Percentiles rank a stretch among this genome's conserved stretches.
phyloP scores from a whole-genome alignment of 352 stramenopile genomes.

The Peronospora destructor region DNA sequence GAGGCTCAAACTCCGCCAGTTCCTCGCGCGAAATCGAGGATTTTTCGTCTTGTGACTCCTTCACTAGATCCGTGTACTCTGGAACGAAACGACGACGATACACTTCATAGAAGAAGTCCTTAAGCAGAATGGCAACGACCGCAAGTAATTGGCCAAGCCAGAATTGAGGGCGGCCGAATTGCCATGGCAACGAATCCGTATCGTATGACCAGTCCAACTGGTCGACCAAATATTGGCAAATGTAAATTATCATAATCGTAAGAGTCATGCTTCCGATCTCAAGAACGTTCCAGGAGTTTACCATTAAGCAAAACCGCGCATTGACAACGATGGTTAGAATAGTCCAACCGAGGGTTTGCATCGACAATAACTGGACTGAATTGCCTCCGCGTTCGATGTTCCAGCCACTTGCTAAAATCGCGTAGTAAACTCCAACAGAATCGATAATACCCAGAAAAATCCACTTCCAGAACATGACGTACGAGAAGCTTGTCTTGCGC shows the following conservation, averaged over 20 bases:
- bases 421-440: conserved; percentile 66
- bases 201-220: conserved; percentile 64
- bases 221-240: conserved; percentile 65
- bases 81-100: conserved; percentile 57
- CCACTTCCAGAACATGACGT: conserved; percentile 85
- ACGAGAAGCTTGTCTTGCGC: conserved; percentile 52
- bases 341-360: conserved; percentile 67
- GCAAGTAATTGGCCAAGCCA: conserved; percentile 76
- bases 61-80: conserved; percentile 67
- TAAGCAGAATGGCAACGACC: conserved; percentile 50
- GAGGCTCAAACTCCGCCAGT: conserved; percentile 44
- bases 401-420: conserved; percentile 37
- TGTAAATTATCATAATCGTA: conserved; percentile 53
- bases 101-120: conserved; percentile 69
- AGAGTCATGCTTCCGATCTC: conserved; percentile 47
- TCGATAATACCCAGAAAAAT: conserved; percentile 70
- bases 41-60: conserved; percentile 35
- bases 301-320: conserved; percentile 67
- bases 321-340: conserved; percentile 75
- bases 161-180: conserved; percentile 55
- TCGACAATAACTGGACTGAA: conserved; percentile 52
- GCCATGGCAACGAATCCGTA: conserved; percentile 74
- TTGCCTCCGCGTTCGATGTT: conserved; percentile 59
- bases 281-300: conserved; percentile 74
- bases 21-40: conserved; percentile 33